Evolutionary conservation across 2,329 filamentous ascomycete genomes (phyloP).

Genomic region (Colletotrichum sp.): DNA sequence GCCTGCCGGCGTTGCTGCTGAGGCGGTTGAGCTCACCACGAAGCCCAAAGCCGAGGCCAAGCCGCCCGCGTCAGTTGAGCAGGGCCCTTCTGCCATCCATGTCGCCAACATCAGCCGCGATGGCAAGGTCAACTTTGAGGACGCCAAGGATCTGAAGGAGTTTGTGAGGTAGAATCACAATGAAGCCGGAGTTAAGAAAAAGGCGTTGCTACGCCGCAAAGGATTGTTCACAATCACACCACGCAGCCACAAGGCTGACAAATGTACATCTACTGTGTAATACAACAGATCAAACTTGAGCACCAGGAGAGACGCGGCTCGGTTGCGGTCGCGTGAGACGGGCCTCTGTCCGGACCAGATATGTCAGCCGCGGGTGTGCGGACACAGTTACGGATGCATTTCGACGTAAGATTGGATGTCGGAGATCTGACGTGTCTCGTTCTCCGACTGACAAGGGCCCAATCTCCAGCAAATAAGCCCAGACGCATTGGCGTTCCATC

Average conservation of each 20-base stretch:
- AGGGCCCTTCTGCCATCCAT: conserved; percentile 52
- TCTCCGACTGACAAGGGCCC: not conserved
- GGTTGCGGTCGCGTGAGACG: not conserved
- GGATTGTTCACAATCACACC: not conserved
- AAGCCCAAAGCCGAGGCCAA: conserved; percentile 39
- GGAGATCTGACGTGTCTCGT: not conserved
- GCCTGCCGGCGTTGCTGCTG: conserved; percentile 72
- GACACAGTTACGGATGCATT: not conserved
- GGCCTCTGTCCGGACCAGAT: not conserved
- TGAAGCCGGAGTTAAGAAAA: conserved; percentile 23
- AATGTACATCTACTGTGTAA: conserved; percentile 22
- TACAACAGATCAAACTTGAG: not conserved
- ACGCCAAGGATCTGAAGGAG: conserved; percentile 62
- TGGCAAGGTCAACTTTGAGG: conserved; percentile 71
- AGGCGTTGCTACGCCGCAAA: not conserved
- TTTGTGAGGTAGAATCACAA: conserved; percentile 43
- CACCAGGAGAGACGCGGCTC: not conserved
- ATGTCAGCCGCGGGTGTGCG: not conserved
- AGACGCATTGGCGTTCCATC: not conserved
- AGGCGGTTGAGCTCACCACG: conserved; percentile 56
- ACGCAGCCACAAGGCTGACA: not conserved
- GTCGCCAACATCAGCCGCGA: conserved; percentile 63
- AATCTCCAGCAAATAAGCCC: not conserved
- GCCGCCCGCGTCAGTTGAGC: conserved; percentile 30
- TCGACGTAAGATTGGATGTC: not conserved